Evolutionary conservation across 768 basidiomycete species (phyloP), one percentile per base, ranked within the genome.

Genomic region (Boletus vermiculosoides): DNA sequence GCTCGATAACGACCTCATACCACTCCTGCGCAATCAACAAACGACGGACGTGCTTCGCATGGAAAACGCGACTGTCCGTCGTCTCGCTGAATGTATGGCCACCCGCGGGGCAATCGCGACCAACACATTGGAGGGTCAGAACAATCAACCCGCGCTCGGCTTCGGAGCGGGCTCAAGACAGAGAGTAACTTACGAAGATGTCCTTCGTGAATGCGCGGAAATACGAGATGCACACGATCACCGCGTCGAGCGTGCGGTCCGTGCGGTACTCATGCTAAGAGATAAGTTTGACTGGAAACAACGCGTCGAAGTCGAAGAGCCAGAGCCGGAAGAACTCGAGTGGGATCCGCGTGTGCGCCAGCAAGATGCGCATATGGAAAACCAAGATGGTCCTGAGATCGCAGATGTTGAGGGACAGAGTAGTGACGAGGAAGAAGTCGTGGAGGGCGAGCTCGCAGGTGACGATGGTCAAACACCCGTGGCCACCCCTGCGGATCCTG

Each of bases 241-340:
- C 45, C 80, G 90, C 6, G 87, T 87, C 3, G 89, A 91, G 57
- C 78, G 91, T 12, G 91, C 90, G 0, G 80, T 87, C n/a, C 77
- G 86, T 42, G 91, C 92, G 0, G 90, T 94, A 11, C 78, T 77
- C 39, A 86, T 93, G 81, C 74, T 93, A 9, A 75, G 81, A 56
- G 91, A 93, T 54, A 87, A 83, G 70, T 92, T 86, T 67, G 89
- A 92, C 46, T 91, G 90, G 87, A 86, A 85, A 68, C 82, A 84
- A 61, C 78, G 91, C n/a, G 87, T 92, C 22, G 84, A 83, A 58
- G 89, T 91, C 13, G 85, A 87, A 64, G 82, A 84, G 15, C 89
- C 88, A 60, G 89, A 91, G 69, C 88, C 87, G 4, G 88, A 90
- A 62, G 90, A 90, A 59, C 72, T 88, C 37, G 84, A 83, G 20